phyloP scores from a whole-genome alignment of 441 rosid species.

The Gossypium lobatum region DNA sequence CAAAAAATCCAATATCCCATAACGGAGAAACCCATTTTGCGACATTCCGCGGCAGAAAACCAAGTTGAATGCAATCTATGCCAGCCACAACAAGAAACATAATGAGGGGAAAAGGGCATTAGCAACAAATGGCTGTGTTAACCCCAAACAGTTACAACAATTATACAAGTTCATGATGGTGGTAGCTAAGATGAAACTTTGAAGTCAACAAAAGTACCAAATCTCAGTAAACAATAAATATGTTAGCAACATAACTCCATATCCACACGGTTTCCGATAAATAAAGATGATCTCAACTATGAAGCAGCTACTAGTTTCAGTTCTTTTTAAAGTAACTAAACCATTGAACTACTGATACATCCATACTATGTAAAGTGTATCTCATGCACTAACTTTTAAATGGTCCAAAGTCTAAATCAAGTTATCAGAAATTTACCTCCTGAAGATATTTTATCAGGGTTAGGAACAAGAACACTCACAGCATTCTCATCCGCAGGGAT shows the following conservation, averaged over 20 bases:
- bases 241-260: neutral
- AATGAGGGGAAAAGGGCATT: neutral
- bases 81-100: slow-evolving; percentile 17
- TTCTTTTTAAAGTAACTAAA: slow-evolving; percentile 5
- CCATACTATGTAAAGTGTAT: neutral
- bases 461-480: slow-evolving; percentile 62
- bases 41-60: slow-evolving; percentile 72
- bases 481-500: slow-evolving; percentile 73
- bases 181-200: neutral
- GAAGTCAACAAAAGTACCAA: neutral
- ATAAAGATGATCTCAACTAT: neutral
- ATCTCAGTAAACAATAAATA: neutral
- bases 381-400: slow-evolving; percentile 1
- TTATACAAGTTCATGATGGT: neutral
- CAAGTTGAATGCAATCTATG: slow-evolving; percentile 68
- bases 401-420: slow-evolving; percentile 1
- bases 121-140: neutral
- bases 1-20: slow-evolving; percentile 75
- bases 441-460: slow-evolving; percentile 45
- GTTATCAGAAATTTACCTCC: slow-evolving; percentile 37
- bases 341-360: neutral
- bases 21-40: slow-evolving; percentile 93
- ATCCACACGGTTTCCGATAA: neutral
- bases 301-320: neutral
- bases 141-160: neutral